Percentiles rank a stretch among this genome's conserved stretches.
Evolutionary conservation across 148 eudicot genomes (phyloP).

Genomic region (Vaccinium darrowii): DNA sequence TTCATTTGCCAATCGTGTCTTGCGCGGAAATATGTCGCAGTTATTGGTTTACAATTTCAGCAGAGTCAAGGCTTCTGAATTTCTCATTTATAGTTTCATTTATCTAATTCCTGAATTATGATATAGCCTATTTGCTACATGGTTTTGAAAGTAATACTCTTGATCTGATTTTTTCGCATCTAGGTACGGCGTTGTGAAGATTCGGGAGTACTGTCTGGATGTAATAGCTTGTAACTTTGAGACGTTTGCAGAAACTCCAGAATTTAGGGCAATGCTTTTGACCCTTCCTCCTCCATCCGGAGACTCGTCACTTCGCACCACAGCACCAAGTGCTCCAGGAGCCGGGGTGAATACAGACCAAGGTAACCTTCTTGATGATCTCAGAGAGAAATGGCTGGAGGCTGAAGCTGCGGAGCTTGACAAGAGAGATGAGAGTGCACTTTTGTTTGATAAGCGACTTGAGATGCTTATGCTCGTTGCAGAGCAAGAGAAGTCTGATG

Average conservation of each 20-base stretch:
- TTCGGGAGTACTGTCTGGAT: constrained; percentile 88
- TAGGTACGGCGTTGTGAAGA: constrained; percentile 88
- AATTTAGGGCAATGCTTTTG: constrained; percentile 84
- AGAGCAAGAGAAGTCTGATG: constrained; percentile 47
- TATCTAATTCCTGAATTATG: not conserved
- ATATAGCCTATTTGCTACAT: not conserved
- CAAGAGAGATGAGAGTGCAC: constrained; percentile 87
- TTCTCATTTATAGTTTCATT: not conserved
- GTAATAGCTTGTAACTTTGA: constrained; percentile 84
- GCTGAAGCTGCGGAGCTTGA: constrained; percentile 90
- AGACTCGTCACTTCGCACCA: constrained; percentile 86
- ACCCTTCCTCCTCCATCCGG: constrained; percentile 98
- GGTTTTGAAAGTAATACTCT: not conserved
- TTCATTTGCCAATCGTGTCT: not conserved
- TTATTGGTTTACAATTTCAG: not conserved
- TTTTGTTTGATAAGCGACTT: constrained; percentile 60
- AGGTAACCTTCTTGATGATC: constrained; percentile 84
- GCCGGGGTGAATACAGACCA: constrained; percentile 53
- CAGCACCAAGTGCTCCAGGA: constrained; percentile 97
- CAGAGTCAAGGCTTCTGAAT: not conserved
- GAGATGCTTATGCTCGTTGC: constrained; percentile 28
- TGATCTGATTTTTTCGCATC: constrained; percentile 15
- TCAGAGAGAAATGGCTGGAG: constrained; percentile 95
- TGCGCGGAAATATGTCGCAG: not conserved
- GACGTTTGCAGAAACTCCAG: constrained; percentile 74